These are phyloP conservation scores for Kodamaea suecica DNA, from an alignment of 1,139 yeast species.

Conservation along the genomic window DNA sequence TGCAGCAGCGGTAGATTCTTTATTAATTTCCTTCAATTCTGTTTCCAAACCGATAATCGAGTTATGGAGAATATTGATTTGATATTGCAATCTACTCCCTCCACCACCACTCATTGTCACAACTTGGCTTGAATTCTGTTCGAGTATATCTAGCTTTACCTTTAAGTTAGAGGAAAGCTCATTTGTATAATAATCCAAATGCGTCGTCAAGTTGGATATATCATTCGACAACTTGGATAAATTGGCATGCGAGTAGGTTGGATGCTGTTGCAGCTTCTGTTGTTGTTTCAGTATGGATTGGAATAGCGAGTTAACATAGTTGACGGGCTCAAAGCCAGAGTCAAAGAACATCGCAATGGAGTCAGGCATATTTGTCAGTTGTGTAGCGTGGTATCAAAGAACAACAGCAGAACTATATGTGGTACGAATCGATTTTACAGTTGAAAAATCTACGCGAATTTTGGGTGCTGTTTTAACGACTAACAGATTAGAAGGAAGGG, in stretches of 20 bases:
- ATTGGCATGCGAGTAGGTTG: slow-evolving; percentile 12
- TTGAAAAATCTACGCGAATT: too few relatives aligned
- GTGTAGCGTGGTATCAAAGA: too few relatives aligned
- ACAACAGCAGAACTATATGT: too few relatives aligned
- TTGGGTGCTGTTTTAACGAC: too few relatives aligned
- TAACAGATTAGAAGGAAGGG: too few relatives aligned
- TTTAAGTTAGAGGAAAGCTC: slow-evolving; percentile 53
- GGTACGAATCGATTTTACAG: too few relatives aligned
- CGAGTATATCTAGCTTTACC: slow-evolving; percentile 42
- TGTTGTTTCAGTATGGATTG: slow-evolving; percentile 20
- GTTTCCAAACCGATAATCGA: slow-evolving; percentile 53
- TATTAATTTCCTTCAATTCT: slow-evolving; percentile 37
- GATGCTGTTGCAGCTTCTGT: not conserved
- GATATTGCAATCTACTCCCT: slow-evolving; percentile 53
- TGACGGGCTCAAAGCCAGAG: slow-evolving; percentile 34
- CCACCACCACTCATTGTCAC: slow-evolving; percentile 9
- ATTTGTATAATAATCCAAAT: slow-evolving; percentile 59
- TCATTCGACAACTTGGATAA: slow-evolving; percentile 26
- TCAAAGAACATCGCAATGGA: slow-evolving; percentile 40
- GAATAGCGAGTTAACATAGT: slow-evolving; percentile 38
- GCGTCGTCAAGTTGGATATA: slow-evolving; percentile 46
- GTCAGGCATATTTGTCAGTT: slow-evolving; percentile 8
- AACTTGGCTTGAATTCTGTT: slow-evolving; percentile 18
- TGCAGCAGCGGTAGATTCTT: slow-evolving; percentile 9
- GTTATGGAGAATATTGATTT: slow-evolving; percentile 55